Percentiles rank a stretch among this genome's conserved stretches.
Conservation (phyloP, 2,329 filamentous ascomycete species). For the Fusarium sp. region DNA sequence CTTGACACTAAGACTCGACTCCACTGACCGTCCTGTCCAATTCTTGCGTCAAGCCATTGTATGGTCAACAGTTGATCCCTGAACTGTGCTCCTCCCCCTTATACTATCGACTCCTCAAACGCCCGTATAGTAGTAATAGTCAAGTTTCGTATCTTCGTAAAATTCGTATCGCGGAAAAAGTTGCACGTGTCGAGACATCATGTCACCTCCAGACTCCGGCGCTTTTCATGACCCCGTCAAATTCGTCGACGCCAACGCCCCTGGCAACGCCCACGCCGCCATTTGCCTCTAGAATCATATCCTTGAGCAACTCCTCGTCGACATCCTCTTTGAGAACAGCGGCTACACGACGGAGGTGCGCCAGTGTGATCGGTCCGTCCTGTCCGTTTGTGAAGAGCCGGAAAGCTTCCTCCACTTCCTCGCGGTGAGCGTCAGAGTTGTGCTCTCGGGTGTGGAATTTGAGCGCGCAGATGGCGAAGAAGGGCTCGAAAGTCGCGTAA, state of each 20-base stretch:
- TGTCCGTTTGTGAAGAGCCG: slow-evolving; percentile 76
- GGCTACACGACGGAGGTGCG: slow-evolving; percentile 82
- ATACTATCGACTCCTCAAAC: slow-evolving; percentile 11
- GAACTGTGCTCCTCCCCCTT: neutral
- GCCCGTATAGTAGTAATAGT: slow-evolving; percentile 7
- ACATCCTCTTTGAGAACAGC: slow-evolving; percentile 86
- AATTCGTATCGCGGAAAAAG: slow-evolving; percentile 17
- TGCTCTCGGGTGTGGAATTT: slow-evolving; percentile 76
- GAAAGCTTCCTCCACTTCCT: slow-evolving; percentile 86
- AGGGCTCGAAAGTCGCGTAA: slow-evolving; percentile 81
- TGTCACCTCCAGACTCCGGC: slow-evolving; percentile 83
- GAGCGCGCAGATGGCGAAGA: slow-evolving; percentile 88
- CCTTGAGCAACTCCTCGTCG: slow-evolving; percentile 82
- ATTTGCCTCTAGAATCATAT: slow-evolving; percentile 97
- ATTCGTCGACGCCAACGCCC: slow-evolving; percentile 83
- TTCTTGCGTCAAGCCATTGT: neutral
- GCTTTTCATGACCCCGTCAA: slow-evolving; percentile 85
- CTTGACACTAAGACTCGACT: neutral
- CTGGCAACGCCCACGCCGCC: slow-evolving; percentile 77
- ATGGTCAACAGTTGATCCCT: neutral
- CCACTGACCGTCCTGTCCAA: neutral
- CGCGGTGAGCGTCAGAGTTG: slow-evolving; percentile 64
- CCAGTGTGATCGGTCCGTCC: slow-evolving; percentile 76
- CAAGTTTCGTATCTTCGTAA: slow-evolving; percentile 26
- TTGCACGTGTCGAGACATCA: neutral